Percentiles rank a stretch among this genome's conserved stretches.
These are phyloP conservation scores for Pisolithus sp. DNA, from an alignment of 768 basidiomycete species.

Conservation along the genomic window DNA sequence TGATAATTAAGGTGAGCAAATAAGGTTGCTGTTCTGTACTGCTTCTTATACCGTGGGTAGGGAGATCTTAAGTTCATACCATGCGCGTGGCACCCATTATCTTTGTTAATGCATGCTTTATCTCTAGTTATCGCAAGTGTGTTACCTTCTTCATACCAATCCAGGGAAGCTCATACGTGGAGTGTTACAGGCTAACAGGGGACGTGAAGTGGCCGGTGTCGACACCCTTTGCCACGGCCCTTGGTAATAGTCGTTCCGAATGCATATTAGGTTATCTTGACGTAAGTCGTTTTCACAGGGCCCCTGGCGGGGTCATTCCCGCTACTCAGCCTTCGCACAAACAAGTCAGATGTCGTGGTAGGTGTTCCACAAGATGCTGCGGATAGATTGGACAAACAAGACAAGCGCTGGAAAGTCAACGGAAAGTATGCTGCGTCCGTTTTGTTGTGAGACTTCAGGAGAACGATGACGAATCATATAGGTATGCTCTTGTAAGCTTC, in stretches of 20 bases:
- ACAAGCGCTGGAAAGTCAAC: conserved; percentile 69
- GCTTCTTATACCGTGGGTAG: conserved; percentile 28
- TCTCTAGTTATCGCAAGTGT: conserved; percentile 73
- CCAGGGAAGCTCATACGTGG: conserved; percentile 1
- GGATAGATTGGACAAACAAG: conserved; percentile 57
- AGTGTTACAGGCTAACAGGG: conserved; percentile 63
- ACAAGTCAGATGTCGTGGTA: conserved; percentile 92
- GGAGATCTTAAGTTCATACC: conserved; percentile 82
- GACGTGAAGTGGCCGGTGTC: conserved; percentile 85
- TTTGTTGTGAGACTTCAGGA: neutral
- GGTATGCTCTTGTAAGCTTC: conserved; percentile 29
- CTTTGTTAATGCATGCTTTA: conserved; percentile 1
- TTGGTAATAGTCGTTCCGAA: conserved; percentile 42
- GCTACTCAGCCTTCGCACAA: conserved; percentile 80
- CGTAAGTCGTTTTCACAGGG: conserved; percentile 34
- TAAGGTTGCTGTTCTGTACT: neutral
- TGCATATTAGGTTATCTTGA: neutral
- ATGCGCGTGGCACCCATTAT: neutral
- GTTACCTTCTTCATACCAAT: conserved; percentile 17
- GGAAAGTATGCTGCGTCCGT: conserved; percentile 51
- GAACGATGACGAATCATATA: conserved; percentile 6
- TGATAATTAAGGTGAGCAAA: conserved; percentile 71
- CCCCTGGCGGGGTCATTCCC: conserved; percentile 76
- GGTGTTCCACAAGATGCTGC: conserved; percentile 65
- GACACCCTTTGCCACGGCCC: conserved; percentile 64